Evolutionary conservation across 192 early-diverging fungal genomes (phyloP), one percentile per base, ranked within the genome.

Genomic region (Umbelopsis sp.): DNA sequence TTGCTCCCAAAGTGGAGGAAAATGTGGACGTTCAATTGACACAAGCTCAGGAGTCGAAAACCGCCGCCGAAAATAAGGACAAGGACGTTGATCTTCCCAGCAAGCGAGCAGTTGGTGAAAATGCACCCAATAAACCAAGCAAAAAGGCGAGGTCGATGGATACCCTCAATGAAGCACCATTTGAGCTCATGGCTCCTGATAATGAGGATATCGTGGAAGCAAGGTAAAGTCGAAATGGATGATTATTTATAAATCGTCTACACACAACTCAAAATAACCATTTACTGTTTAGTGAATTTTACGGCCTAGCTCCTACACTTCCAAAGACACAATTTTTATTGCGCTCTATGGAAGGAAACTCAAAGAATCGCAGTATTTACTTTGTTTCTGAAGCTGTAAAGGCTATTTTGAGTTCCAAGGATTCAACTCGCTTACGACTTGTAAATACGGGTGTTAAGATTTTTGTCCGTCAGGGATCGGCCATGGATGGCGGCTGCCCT

Each of bases 401-500:
- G 73, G 70, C 71, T 25, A 76, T 98, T 25, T 76, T 98, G 73
- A 64, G 77, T 46, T 84, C 91, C 6, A 49, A 76, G 1, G 89
- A 92, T 66, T 79, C 84, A 35, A 73, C 79, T 11, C 86, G 88
- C 33, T 78, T 94, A 53, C 88, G 89, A 47, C 83, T 93, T 4
- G 95, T 99, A 49, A 97, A 99, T 81, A 95, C 96, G 0, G 98
- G 98, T 27, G 93, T 99, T 65, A 85, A 87, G 50, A 81, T 92
- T 16, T 98, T 99, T 76, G 87, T 89, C 45, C 89, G 93, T 69
- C 89, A 91, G 82, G 84, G 85, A 49, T 81, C 88, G 21, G 80
- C 81, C 46, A 75, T 80, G 7, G 82, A 82, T 44, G 74, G 61
- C 22, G 71, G 72, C 18, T 93, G 88, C 69, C 69, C 84, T n/a